These are phyloP conservation scores for Botrytis deweyae DNA, from an alignment of 2,329 filamentous ascomycete species.

Conservation along the genomic window DNA sequence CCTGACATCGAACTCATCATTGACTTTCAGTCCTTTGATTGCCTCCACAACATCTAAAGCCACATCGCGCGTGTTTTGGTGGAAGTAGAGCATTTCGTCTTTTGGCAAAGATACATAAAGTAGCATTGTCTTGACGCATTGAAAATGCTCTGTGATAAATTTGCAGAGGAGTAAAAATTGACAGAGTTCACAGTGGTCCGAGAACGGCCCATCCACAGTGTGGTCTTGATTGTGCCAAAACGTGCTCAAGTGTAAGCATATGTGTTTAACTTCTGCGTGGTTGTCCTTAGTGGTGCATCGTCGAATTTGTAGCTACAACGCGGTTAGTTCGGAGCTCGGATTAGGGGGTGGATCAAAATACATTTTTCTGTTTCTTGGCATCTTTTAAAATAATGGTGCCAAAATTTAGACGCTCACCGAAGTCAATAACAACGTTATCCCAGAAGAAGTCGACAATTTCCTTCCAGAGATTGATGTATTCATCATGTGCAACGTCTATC, in stretches of 20 bases:
- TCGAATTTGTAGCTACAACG: neutral
- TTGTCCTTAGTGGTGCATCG: neutral
- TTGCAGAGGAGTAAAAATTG: neutral
- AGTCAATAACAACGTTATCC: neutral
- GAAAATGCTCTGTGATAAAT: constrained; percentile 12
- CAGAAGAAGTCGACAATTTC: constrained; percentile 5
- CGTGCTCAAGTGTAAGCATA: neutral
- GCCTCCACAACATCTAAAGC: neutral
- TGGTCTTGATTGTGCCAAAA: neutral
- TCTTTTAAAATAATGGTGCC: neutral
- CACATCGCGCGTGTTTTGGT: neutral
- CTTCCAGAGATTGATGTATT: constrained; percentile 3
- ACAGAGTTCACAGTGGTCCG: constrained; percentile 5
- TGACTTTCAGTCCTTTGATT: constrained; percentile 2
- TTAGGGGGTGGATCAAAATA: neutral
- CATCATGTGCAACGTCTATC: neutral
- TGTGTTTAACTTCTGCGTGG: neutral
- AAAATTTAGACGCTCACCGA: neutral
- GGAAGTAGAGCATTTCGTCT: neutral
- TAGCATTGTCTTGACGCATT: neutral
- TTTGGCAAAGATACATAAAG: neutral
- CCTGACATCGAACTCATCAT: neutral
- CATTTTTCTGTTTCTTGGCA: neutral
- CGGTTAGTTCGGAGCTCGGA: neutral
- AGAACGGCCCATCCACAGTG: neutral